Evolutionary conservation across 805 yeast species (phyloP), one percentile per base, ranked within the genome.

Genomic region (Candida manassasensis): DNA sequence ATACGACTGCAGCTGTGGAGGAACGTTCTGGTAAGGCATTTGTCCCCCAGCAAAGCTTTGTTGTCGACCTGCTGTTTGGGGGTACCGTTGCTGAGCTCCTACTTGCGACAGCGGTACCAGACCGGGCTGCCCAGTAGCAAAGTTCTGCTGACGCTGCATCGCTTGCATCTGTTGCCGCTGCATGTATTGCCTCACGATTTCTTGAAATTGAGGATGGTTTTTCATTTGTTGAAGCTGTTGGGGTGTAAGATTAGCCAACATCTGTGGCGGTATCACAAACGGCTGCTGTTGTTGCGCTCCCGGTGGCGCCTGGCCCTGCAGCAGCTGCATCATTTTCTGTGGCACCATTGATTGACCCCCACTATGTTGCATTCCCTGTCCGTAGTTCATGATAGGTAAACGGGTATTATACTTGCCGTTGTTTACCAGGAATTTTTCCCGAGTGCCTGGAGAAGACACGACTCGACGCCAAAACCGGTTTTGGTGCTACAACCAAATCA

Each of bases 141-240:
- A 18, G 39, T 33, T 40, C 11, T 19, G 35, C 31, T 69, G 63
- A 19, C 59, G 67, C 40, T 61, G 66, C 39, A 52, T 53, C 21
- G 49, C 55, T 32, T 56, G 65, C 41, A 49, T 54, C 45, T 61
- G 75, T 39, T 58, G 72, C 30, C 62, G 49, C 43, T 61, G 71
- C 42, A 61, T 52, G 50, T 64, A 65, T 41, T 53, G 57, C 32
- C 62, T 49, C 55, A 69, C 52, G 41, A 63, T 61, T 21, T 60
- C 61, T 45, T 61, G 71, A 36, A 62, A 60, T 42, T 65, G 72
- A 3, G 70, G 68, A 45, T 65, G 72, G 42, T 51, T 61, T 40
- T 60, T 60, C 38, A 64, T 49, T 38, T 62, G 69, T 42, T 65
- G 70, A 28, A 63, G 53, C 37, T 63, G 72, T 44, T 65, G 69